Conservation (phyloP, 371 early-diverging fungal species). For the Mortierella sp. region DNA sequence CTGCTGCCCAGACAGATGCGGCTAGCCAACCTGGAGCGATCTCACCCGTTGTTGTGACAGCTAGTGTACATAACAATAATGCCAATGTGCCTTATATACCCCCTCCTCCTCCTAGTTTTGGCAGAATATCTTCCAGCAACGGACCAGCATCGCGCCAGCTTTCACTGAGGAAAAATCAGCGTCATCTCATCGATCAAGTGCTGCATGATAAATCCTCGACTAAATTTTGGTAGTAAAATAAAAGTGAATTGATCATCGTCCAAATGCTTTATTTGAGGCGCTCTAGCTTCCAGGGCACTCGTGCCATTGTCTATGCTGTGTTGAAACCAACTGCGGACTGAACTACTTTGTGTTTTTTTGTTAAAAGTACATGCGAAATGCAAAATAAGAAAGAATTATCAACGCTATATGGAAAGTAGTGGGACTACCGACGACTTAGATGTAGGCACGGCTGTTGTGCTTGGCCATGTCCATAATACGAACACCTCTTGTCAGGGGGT, state of each 20-base stretch:
- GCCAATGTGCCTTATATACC: constrained; percentile 3
- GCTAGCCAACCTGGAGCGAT: background rate
- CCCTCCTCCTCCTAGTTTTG: constrained; percentile 1
- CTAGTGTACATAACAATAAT: background rate
- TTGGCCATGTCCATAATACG: constrained; percentile 92
- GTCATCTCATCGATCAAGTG: constrained; percentile 43
- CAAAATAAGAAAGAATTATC: constrained; percentile 18
- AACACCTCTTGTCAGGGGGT: constrained; percentile 93
- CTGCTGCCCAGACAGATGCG: background rate
- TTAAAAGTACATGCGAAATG: constrained; percentile 47
- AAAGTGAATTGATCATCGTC: background rate
- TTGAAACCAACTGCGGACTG: background rate
- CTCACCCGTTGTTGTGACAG: background rate
- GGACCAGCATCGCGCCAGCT: constrained; percentile 11
- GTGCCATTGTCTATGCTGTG: constrained; percentile 10
- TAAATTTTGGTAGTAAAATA: constrained; percentile 8
- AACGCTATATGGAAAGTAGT: background rate
- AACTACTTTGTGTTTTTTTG: constrained; percentile 1
- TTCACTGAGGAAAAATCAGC: constrained; percentile 47
- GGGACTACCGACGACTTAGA: constrained; percentile 18
- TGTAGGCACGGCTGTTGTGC: constrained; percentile 63
- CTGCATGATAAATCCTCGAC: constrained; percentile 17
- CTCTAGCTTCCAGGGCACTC: background rate
- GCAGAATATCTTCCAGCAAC: background rate
- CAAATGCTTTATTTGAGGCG: constrained; percentile 6